A percentile compares a stretch with the other conserved stretches of the same genome.
Evolutionary conservation across 306 rosid genomes (phyloP).

Genomic region (Styphnolobium japonicum): DNA sequence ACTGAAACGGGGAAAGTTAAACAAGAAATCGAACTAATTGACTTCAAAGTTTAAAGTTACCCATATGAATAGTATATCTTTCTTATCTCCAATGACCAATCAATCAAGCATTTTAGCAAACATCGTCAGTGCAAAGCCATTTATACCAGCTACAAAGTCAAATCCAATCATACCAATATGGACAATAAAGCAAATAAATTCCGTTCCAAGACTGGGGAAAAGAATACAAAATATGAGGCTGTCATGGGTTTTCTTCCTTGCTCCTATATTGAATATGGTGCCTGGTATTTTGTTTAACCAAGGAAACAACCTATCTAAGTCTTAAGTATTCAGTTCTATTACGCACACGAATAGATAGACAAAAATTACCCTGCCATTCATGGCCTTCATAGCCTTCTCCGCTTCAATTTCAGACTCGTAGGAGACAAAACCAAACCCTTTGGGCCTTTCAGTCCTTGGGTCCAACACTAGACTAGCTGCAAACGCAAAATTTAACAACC

Average conservation of each 20-base stretch:
- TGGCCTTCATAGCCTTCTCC: constrained; percentile 59
- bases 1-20: background rate
- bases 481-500: background rate
- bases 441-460: constrained; percentile 57
- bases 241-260: background rate
- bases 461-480: constrained; percentile 56
- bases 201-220: background rate
- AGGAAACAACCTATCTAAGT: background rate
- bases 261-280: background rate
- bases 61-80: background rate
- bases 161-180: background rate
- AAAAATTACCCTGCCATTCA: constrained; percentile 78
- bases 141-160: background rate
- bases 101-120: constrained; percentile 25
- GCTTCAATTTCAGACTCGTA: constrained; percentile 58
- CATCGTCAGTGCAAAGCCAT: background rate
- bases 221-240: no score
- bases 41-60: no score
- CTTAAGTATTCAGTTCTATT: background rate
- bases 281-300: background rate
- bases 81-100: background rate
- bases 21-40: background rate
- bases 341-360: background rate
- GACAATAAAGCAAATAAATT: background rate
- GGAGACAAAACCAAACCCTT: constrained; percentile 87